Base-by-base conservation (phyloP, 768 basidiomycete genomes). In the Butyriboletus loyo region DNA sequence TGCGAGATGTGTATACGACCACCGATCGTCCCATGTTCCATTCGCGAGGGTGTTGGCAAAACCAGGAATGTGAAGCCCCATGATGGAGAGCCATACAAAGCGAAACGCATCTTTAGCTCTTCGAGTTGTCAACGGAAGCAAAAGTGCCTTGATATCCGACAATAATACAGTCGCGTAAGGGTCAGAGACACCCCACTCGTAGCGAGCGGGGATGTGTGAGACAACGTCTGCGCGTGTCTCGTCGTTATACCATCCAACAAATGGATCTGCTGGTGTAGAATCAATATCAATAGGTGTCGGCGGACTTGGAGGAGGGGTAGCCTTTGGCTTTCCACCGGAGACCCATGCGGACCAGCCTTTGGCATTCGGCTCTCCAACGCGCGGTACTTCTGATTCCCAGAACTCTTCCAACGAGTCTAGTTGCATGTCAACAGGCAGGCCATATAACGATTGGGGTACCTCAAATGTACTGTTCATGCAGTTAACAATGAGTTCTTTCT, bases 371-470 rank as follows among this genome's bases (percentile, higher is more conserved):
- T 93, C 91, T 27, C 89, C 88, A 9, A 84, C 66, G n/a, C 90
- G 84, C n/a, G 84, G 83, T 10, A 70, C 72, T 67, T 92, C 91
- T 5, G 86, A 82, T 46, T 93, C 91, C 91, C 91, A 93, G 64
- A 88, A 93, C 46, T 83, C 81, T 70, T 91, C 89, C 5, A 93
- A 74, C 15, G 76, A 72, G 49, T 80, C 75, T 4, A 92, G 70
- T 46, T 78, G 79, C 5, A 57, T 62, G 21, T 77, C 70, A 31
- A 84, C 72, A 25, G 85, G 68, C 42, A 72, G 56, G 39, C 65
- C 67, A 35, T 62, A 60, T 1, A 87, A 61, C n/a, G 63, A 61
- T 24, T 73, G 66, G 0, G 89, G 88, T 22, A 74, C 50, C 53
- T 79, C 72, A 56, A 86, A 90, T 5, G 77, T 75, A 42, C 91